Evolutionary conservation across 2,329 filamentous ascomycete species (phyloP), one percentile per base, ranked within the genome.

Genomic region (Aspergillus cejpii): DNA sequence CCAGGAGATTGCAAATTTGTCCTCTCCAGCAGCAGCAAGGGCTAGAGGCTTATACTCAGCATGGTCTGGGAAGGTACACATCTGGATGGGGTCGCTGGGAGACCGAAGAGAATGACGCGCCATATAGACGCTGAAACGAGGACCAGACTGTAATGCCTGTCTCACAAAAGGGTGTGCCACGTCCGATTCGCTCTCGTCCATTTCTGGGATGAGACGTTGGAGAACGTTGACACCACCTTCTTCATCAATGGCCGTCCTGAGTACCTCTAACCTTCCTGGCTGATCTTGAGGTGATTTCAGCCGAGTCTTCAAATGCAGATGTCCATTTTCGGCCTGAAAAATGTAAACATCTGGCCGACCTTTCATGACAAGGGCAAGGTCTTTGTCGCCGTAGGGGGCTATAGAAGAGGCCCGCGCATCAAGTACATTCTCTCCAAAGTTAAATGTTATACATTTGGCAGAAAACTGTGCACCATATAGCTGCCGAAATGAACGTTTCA

Each of bases 1-100:
- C 65, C 65, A 68, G n/a, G 62, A 66, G 28, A 68, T 66, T 1
- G 59, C 65, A 57, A 68, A 66, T 5, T 44, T 51, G n/a, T 51
- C 42, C 17, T 42, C 36, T 20, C 52, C 33, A 7, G 45, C 53
- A 46, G 52, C 53, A 6, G 61, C 57, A 37, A 68, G 41, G 24
- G 61, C 60, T 23, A 62, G 41, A 8, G 63, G 62, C 17, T 61
- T 56, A 33, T 60, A 63, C 2, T 59, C 54, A 3, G 21, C 39
- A 29, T 58, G 53, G 8, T 64, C 58, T 8, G 56, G 59, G 15
- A 68, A 62, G 14, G 45, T 49, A 44, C 55, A 65, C 5, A 64
- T 43, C 19, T 45, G 48, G 20, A 60, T 48, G n/a, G 38, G 39
- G 2, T 41, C 37, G 37, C 49, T 5, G 23, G 48, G 20, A 11